Conservation (phyloP, 257 asterid genomes). For the Hygrophila difformis region DNA sequence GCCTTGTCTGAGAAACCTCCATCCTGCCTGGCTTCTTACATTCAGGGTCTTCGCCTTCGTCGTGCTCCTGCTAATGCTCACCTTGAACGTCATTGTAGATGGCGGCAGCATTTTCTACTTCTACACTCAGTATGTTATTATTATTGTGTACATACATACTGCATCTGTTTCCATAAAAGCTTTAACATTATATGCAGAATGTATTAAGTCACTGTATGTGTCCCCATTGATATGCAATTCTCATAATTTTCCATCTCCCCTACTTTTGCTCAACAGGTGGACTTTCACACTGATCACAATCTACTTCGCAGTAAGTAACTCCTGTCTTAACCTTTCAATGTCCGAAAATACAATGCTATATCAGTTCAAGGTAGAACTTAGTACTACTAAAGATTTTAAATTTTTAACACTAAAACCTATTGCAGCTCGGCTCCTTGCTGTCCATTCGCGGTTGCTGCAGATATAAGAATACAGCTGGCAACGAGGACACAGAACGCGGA, state of each 20-base stretch:
- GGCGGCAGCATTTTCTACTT: conserved; percentile 63
- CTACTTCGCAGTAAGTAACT: conserved; percentile 58
- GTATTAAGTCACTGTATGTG: conserved; percentile 17
- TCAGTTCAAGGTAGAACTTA: too few relatives aligned
- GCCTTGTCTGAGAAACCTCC: conserved; percentile 65
- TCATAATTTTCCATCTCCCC: conserved; percentile 20
- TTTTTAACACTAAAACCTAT: conserved; percentile 9
- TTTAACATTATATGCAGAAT: conserved; percentile 66
- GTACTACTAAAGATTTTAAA: too few relatives aligned
- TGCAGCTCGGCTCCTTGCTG: conserved; percentile 79
- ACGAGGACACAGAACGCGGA: conserved; percentile 41
- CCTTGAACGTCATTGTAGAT: conserved; percentile 60
- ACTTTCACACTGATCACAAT: conserved; percentile 68
- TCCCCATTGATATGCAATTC: conserved; percentile 18
- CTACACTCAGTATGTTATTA: conserved; percentile 76
- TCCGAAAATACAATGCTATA: conserved; percentile 18
- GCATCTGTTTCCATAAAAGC: conserved; percentile 22
- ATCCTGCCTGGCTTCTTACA: conserved; percentile 79
- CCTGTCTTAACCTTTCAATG: too few relatives aligned
- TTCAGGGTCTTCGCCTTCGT: conserved; percentile 59
- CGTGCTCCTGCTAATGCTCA: conserved; percentile 69
- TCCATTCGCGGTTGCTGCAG: conserved; percentile 64
- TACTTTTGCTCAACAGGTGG: conserved; percentile 66
- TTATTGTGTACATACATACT: too few relatives aligned
- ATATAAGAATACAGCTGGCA: conserved; percentile 21